Evolutionary conservation across 352 stramenopile genomes (phyloP).

Genomic region (Saprolegnia parasitica): DNA sequence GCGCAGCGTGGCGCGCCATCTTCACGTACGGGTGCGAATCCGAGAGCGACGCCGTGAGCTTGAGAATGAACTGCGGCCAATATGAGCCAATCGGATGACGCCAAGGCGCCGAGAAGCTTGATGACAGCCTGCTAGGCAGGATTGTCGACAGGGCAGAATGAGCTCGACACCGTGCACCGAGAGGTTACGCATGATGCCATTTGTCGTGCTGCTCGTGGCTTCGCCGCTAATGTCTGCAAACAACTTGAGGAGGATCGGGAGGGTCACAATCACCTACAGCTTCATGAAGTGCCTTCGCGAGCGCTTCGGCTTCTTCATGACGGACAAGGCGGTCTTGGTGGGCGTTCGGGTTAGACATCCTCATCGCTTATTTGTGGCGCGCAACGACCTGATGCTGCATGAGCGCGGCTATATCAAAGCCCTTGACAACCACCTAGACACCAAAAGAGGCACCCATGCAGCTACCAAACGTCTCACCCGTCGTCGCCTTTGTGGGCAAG

Average conservation of each 20-base stretch:
- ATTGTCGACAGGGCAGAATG: constrained; percentile 95
- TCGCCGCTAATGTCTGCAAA: constrained; percentile 95
- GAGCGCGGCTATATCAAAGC: constrained; percentile 95
- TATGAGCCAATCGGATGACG: constrained; percentile 95
- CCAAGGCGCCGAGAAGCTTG: constrained; percentile 95
- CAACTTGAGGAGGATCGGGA: constrained; percentile 97
- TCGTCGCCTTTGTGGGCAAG: constrained; percentile 63
- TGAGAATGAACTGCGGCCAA: constrained; percentile 98
- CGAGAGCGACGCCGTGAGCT: constrained; percentile 95
- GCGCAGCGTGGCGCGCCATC: constrained; percentile 91
- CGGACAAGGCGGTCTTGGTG: constrained; percentile 94
- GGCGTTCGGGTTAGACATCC: constrained; percentile 58
- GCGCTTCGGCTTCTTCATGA: constrained; percentile 95
- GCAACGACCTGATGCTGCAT: constrained; percentile 97
- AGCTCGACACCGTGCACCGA: constrained; percentile 98
- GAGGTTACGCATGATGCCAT: constrained; percentile 98
- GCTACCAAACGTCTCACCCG: constrained; percentile 73
- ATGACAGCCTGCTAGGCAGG: constrained; percentile 96
- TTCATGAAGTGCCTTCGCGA: constrained; percentile 98
- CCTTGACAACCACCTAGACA: constrained; percentile 97
- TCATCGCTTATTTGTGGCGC: constrained; percentile 78
- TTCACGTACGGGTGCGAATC: constrained; percentile 99
- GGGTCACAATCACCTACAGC: constrained; percentile 95
- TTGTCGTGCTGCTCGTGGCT: constrained; percentile 90
- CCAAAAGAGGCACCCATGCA: constrained; percentile 94